These are phyloP conservation scores for Geranium brycei DNA, from an alignment of 345 rosid genomes.

Conservation along the genomic window DNA sequence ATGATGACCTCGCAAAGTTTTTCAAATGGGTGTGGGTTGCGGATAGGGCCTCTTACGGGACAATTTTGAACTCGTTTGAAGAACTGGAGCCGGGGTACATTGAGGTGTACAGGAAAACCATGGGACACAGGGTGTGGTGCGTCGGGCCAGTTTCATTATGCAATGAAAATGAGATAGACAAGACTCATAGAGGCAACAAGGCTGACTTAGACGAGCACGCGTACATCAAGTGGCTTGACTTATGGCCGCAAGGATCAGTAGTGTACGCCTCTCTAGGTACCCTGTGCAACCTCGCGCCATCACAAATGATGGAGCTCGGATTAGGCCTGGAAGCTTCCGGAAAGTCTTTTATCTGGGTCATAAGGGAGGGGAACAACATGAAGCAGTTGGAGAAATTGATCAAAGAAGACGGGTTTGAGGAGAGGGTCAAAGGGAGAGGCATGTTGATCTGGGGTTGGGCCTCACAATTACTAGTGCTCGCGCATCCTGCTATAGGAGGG, in stretches of 20 bases:
- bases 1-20: not conserved
- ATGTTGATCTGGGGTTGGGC: conserved; percentile 23
- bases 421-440: not conserved
- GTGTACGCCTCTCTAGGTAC: conserved; percentile 37
- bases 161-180: conserved; percentile 17
- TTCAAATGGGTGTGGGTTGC: conserved; percentile 11
- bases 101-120: conserved; percentile 23
- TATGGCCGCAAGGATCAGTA: conserved; percentile 26
- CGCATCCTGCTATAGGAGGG: conserved; percentile 22
- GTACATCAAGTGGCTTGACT: conserved; percentile 35
- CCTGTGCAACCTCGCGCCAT: conserved; percentile 6
- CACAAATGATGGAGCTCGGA: conserved; percentile 32
- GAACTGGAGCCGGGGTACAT: conserved; percentile 55
- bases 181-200: conserved; percentile 22
- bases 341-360: conserved; percentile 38
- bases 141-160: conserved; percentile 43
- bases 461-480: conserved; percentile 21
- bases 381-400: conserved; percentile 1
- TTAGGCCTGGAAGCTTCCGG: conserved; percentile 27
- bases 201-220: conserved; percentile 6
- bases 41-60: conserved; percentile 33
- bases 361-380: conserved; percentile 11
- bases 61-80: conserved; percentile 53
- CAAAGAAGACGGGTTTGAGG: not conserved
- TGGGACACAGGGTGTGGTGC: conserved; percentile 41